phyloP scores from a whole-genome alignment of 306 rosid genomes.

The Vachellia collinsii region DNA sequence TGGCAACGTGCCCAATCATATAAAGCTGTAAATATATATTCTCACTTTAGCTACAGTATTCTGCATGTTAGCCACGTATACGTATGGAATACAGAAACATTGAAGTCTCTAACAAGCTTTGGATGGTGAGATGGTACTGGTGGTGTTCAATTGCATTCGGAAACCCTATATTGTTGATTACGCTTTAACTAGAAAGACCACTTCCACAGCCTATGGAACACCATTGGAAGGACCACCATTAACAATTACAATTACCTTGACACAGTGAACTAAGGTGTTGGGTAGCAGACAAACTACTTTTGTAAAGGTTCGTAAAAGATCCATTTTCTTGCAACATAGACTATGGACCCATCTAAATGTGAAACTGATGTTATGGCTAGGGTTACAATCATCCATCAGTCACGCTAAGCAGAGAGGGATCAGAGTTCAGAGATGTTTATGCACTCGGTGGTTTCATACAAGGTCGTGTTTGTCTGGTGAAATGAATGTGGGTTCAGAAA shows the following conservation, averaged over 20 bases:
- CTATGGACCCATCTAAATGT: conserved; percentile 9
- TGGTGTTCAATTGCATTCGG: neutral
- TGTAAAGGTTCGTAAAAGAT: conserved; percentile 17
- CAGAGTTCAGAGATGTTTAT: neutral
- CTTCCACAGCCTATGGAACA: conserved; percentile 65
- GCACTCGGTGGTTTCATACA: neutral
- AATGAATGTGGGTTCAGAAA: neutral
- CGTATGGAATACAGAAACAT: conserved; percentile 25
- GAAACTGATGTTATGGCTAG: neutral
- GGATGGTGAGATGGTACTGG: neutral
- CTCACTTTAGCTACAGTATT: conserved; percentile 19
- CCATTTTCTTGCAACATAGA: neutral
- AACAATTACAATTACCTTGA: conserved; percentile 27
- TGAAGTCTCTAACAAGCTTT: neutral
- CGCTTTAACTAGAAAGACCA: conserved; percentile 51
- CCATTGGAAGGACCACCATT: conserved; percentile 44
- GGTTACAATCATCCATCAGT: neutral
- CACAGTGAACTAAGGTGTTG: conserved; percentile 8
- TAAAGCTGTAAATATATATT: neutral
- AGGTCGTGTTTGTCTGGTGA: neutral
- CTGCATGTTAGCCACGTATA: conserved; percentile 60
- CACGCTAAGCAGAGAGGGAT: neutral
- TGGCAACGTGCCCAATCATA: conserved; percentile 6
- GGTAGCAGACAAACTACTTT: conserved; percentile 31
- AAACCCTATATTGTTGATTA: neutral